Base-by-base conservation (phyloP, 1,284 basidiomycete species). In the Ceratobasidium sp. region DNA sequence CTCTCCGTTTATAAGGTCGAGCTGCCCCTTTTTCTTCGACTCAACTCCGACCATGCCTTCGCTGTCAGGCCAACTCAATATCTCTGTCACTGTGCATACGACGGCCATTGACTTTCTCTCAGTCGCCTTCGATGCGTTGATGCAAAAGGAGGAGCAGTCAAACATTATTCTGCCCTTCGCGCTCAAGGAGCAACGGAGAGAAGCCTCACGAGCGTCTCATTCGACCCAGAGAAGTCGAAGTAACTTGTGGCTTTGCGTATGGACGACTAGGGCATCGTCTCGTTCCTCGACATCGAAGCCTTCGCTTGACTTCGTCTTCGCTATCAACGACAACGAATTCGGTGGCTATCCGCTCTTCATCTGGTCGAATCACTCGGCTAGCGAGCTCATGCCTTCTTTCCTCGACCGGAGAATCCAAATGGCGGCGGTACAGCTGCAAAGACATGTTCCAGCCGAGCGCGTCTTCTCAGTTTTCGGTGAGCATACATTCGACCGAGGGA, bases 391-490 rank as follows among this genome's bases (percentile, higher is more conserved):
- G 60, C 73, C 80, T 15, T 74, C 81, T 0, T 82, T 82, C 73
- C 78, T 88, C 22, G 65, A 64, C 8, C 82, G 81, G 54, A 83
- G 77, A 78, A 24, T 82, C 84, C 22, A 76, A 45, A 80, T 82
- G 51, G 79, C 88, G 19, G 80, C 81, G 2, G 80, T 82, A 29
- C 80, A 82, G 75, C 80, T 89, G 29, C 76, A 76, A 22, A 78
- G 75, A 36, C 73, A 83, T 69, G 82, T 87, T 15, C 82, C 81
- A 4, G 82, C 83, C 0, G 81, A 84, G 17, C 85, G 91, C 11
- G 85, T 91, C 0, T 93, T 90, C 80, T 91, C 91, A 0, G 84
- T 92, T 6, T 93, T 92, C 78, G 87, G 89, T 1, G 44, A 64
- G 75, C 57, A 7, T 17, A 15, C 24, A 41, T 60, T 41, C 57